Base-by-base conservation (phyloP, 2,329 filamentous ascomycete species). In the Aureobasidium sp. region DNA sequence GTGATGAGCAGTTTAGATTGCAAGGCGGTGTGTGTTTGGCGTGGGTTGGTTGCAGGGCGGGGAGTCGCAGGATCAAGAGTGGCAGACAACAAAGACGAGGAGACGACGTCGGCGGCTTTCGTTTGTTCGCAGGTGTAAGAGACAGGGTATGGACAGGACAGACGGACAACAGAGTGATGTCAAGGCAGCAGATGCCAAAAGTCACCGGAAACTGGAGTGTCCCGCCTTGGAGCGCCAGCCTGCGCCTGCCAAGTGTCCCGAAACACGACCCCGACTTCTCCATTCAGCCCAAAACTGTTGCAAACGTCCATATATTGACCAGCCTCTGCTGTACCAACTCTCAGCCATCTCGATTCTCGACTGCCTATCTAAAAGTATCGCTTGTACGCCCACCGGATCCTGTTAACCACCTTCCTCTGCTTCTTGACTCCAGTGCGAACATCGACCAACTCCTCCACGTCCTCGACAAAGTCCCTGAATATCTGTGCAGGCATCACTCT, bases 371-470 rank as follows among this genome's bases (percentile, higher is more conserved):
- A 70, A 31, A 80, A 73, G 88, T 89, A 97, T 71, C 87, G 87
- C 2, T 84, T 84, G 78, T 97, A 97, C 4, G 89, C 88, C 93
- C 94, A 97, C 65, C 90, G 82, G 67, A 97, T 91, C 64, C 94
- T 83, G 68, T 92, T 85, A 60, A 96, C 77, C 47, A 93, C 89
- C 72, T 85, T 87, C 64, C 87, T 81, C 78, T 97, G 93, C 68
- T 86, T 83, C 69, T 87, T 83, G 57, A 96, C 83, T 2, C 91
- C 90, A 68, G 86, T 87, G 52, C 84, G 78, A 66, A 93, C 86
- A 71, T 96, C 91, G 22, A 90, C 85, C 53, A 99, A 79, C 69
- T 97, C 92, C 64, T 89, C 85, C 37, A 96, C 79, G 71, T 99
- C 94, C 73, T 96, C 89, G 62, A 91, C 76, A 70, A 99, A 97